A percentile compares a stretch with the other conserved stretches of the same genome.
These are phyloP conservation scores for Talaromyces rugulosus DNA, from an alignment of 2,329 filamentous ascomycete genomes.

Conservation along the genomic window DNA sequence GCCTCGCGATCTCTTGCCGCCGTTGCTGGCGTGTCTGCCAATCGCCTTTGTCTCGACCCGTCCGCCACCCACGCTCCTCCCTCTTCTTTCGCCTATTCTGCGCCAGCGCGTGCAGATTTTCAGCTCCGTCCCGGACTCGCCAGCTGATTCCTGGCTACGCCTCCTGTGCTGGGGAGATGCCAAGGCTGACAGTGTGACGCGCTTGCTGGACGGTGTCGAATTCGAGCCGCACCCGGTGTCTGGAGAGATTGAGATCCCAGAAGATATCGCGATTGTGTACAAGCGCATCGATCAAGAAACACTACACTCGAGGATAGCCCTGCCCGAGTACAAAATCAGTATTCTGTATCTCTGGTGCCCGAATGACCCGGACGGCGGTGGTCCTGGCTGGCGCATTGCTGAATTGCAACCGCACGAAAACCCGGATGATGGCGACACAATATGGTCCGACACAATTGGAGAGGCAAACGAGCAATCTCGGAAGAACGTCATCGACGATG, in stretches of 20 bases:
- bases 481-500: constrained; percentile 34
- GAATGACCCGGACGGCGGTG: constrained; percentile 48
- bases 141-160: constrained; percentile 53
- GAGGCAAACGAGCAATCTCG: constrained; percentile 50
- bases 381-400: constrained; percentile 55
- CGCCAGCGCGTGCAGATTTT: constrained; percentile 59
- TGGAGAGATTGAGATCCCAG: constrained; percentile 60
- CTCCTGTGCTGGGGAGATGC: constrained; percentile 56
- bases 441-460: constrained; percentile 51
- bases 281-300: constrained; percentile 60
- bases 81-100: constrained; percentile 59
- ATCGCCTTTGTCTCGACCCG: constrained; percentile 56
- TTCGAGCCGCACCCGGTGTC: constrained; percentile 63
- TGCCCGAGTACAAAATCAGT: constrained; percentile 53
- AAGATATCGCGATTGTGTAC: constrained; percentile 53
- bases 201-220: constrained; percentile 49
- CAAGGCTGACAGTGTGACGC: constrained; percentile 51
- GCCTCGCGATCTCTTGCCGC: constrained; percentile 54
- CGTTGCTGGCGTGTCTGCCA: constrained; percentile 60
- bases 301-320: constrained; percentile 50
- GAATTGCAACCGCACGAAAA: constrained; percentile 54
- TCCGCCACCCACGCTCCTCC: constrained; percentile 58
- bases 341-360: constrained; percentile 60
- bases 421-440: constrained; percentile 44
- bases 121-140: constrained; percentile 39